These are phyloP conservation scores for Kuraishia capsulata DNA, from an alignment of 805 yeast genomes.

Conservation along the genomic window DNA sequence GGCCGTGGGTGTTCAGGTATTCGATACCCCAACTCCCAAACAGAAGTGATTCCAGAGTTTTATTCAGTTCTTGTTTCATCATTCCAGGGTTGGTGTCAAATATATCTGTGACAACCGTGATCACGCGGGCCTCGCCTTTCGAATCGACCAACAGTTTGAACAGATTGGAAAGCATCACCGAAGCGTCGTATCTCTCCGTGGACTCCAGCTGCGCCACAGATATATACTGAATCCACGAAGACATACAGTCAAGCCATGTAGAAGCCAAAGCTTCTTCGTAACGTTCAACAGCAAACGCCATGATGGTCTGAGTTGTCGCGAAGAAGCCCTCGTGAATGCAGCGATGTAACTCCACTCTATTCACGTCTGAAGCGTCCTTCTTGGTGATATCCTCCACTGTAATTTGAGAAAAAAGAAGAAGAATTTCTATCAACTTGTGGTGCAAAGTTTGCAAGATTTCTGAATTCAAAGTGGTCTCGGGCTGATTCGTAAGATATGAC, in stretches of 20 bases:
- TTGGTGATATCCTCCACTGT: slow-evolving; percentile 43
- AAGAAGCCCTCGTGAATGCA: slow-evolving; percentile 26
- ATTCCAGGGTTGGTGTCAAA: slow-evolving; percentile 37
- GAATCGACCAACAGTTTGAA: slow-evolving; percentile 7
- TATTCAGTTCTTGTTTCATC: slow-evolving; percentile 21
- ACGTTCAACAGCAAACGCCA: slow-evolving; percentile 4
- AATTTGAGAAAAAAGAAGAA: slow-evolving; percentile 31
- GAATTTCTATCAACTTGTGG: slow-evolving; percentile 5
- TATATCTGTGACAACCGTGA: slow-evolving; percentile 31
- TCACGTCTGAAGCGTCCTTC: slow-evolving; percentile 17
- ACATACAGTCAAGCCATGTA: slow-evolving; percentile 21
- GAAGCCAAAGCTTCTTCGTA: background rate
- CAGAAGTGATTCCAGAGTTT: slow-evolving; percentile 22
- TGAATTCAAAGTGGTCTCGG: background rate
- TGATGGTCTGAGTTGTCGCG: slow-evolving; percentile 17
- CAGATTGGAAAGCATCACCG: slow-evolving; percentile 9
- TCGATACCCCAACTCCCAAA: slow-evolving; percentile 36
- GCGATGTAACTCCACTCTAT: slow-evolving; percentile 24
- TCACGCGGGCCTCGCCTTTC: slow-evolving; percentile 13
- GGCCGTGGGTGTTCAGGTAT: slow-evolving; percentile 24
- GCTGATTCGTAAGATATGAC: slow-evolving; percentile 8
- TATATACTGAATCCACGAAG: slow-evolving; percentile 27
- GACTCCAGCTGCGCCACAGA: slow-evolving; percentile 26
- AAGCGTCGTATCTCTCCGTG: slow-evolving; percentile 16
- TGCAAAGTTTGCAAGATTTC: background rate